Conservation (phyloP, 1,139 yeast genomes). For the Geotrichum klebahnii region DNA sequence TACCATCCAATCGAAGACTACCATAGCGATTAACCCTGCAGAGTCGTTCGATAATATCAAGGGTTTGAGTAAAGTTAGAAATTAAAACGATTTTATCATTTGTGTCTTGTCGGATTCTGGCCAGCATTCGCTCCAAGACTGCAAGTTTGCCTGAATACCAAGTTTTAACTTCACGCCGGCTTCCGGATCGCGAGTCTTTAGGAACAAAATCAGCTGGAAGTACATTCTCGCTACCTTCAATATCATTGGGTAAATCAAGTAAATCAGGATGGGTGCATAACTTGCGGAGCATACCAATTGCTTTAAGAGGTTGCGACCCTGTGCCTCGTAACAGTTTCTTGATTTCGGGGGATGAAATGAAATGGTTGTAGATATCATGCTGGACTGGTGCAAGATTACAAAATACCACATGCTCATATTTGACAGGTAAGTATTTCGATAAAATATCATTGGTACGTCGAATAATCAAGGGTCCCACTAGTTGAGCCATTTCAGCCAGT, state of each 20-base stretch:
- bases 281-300: conserved; percentile 83
- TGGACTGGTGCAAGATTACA: conserved; percentile 82
- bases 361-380: conserved; percentile 61
- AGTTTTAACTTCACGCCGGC: conserved; percentile 61
- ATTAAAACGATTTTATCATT: conserved; percentile 91
- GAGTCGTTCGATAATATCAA: conserved; percentile 82
- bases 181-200: conserved; percentile 44
- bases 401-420: conserved; percentile 92
- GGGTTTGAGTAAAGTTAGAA: conserved; percentile 89
- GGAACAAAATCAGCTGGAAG: conserved; percentile 72
- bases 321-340: conserved; percentile 62
- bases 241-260: conserved; percentile 67
- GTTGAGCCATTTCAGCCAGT: conserved; percentile 61
- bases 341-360: conserved; percentile 77
- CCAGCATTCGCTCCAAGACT: conserved; percentile 65
- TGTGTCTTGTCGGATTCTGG: conserved; percentile 70
- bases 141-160: conserved; percentile 56
- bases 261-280: conserved; percentile 92
- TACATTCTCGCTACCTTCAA: conserved; percentile 60
- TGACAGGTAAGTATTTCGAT: conserved; percentile 89
- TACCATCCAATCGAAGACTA: conserved; percentile 81
- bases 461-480: conserved; percentile 87
- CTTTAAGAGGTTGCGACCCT: conserved; percentile 82
- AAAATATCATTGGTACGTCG: conserved; percentile 93
- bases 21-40: conserved; percentile 77